Percentiles rank a stretch among this genome's conserved stretches.
These are phyloP conservation scores for Eleusine indica DNA, from an alignment of 176 grass and related monocot species.

Conservation along the genomic window DNA sequence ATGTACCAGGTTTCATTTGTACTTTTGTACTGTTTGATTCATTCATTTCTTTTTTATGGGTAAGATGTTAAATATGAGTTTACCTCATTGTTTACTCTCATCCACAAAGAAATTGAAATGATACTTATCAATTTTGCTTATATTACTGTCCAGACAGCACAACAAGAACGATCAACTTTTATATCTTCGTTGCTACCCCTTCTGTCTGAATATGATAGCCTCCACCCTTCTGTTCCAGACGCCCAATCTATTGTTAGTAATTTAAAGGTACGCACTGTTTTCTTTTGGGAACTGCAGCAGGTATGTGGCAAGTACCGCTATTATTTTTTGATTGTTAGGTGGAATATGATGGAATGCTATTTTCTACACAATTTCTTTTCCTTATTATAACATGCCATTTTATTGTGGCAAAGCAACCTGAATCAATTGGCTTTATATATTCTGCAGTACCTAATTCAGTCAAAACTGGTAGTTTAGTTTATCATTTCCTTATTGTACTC, in stretches of 20 bases:
- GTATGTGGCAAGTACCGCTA: neutral
- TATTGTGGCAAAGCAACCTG: slow-evolving; percentile 25
- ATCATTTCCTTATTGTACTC: neutral
- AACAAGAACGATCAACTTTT: slow-evolving; percentile 89
- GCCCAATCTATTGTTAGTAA: slow-evolving; percentile 81
- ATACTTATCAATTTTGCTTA: slow-evolving; percentile 29
- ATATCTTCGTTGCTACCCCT: slow-evolving; percentile 86
- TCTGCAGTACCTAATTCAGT: neutral
- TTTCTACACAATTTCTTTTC: slow-evolving; percentile 4
- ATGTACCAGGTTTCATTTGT: neutral
- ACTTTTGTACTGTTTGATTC: neutral
- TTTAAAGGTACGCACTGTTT: slow-evolving; percentile 66
- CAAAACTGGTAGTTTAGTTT: neutral
- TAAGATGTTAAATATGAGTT: slow-evolving; percentile 14
- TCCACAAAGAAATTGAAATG: slow-evolving; percentile 1
- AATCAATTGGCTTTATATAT: neutral
- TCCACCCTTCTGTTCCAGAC: slow-evolving; percentile 67
- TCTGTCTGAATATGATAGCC: slow-evolving; percentile 78
- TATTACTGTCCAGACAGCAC: slow-evolving; percentile 69
- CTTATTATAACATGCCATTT: neutral
- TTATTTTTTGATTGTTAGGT: slow-evolving; percentile 10
- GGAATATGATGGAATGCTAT: slow-evolving; percentile 8
- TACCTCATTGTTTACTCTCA: slow-evolving; percentile 9
- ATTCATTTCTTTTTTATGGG: slow-evolving; percentile 12
- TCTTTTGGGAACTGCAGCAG: neutral